Base-by-base conservation (phyloP, 1,139 yeast genomes). In the Nakaseomyces uthaithaninus region DNA sequence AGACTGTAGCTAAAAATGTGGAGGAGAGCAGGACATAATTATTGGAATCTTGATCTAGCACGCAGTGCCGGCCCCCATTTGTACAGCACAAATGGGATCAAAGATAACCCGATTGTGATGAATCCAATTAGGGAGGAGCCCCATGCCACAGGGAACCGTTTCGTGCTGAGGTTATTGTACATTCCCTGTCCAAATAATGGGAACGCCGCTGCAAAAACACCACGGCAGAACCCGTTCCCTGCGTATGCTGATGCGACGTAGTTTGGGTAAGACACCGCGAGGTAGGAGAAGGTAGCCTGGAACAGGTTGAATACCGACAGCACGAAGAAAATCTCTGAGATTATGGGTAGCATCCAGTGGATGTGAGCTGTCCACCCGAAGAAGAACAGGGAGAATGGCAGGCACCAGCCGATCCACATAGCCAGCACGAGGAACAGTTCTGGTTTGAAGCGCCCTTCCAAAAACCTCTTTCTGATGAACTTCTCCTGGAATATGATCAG, bases 181-280 rank as follows among this genome's bases (percentile, higher is more conserved):
- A 78, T 64, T 1, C 70, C 66, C 37, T 62, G 57, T 3, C 79
- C 82, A 53, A 78, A 76, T 37, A 78, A 60, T 34, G 85, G 84
- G 66, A 78, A 78, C 3, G 72, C 73, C 26, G 77, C 77, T 0
- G 50, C 47, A 33, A 62, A 52, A 10, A 30, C 22, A 1, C 78
- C 66, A 50, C 81, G 65, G 49, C 68, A 66, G 41, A 75, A 62
- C 11, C 68, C 74, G 50, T 75, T 75, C 19, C 75, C 71, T 1
- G 80, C 80, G 55, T 73, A 75, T 2, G 73, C 80, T 1, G 81
- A 74, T 0, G 80, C 82, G 51, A 71, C 57, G 50, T 66, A 70
- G 41, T 64, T 57, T 40, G 57, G 64, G 53, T 67, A 70, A 2
- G 63, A 62, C 35, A 52, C 45, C 2, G 58, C 56, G 37, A 60